Conservation (phyloP, 2,329 filamentous ascomycete species). For the Aspergillus ustus region DNA sequence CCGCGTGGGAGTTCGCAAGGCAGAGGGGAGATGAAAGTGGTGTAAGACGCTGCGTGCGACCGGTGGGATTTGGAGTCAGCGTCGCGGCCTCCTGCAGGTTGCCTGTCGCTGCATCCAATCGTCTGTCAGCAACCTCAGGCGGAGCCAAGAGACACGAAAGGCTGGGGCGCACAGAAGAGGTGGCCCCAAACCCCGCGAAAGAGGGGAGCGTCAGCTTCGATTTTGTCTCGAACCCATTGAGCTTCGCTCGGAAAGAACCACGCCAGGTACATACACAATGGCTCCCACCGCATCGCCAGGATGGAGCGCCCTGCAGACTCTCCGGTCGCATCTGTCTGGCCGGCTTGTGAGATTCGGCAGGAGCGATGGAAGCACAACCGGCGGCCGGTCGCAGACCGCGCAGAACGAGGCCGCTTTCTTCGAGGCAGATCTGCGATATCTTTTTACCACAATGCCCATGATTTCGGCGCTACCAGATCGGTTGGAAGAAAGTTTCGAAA, state of each 20-base stretch:
- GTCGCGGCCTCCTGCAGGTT: too few species aligned
- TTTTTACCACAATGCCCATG: not conserved
- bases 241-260: not conserved
- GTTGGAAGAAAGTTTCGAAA: not conserved
- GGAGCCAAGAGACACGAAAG: not conserved
- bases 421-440: constrained; percentile 1
- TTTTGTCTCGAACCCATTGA: too few species aligned
- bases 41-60: too few species aligned
- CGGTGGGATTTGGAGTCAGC: too few species aligned
- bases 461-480: not conserved
- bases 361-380: not conserved
- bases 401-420: constrained; percentile 1
- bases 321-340: not conserved
- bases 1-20: too few species aligned
- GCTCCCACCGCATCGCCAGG: not conserved
- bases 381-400: not conserved
- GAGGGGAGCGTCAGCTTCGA: not conserved
- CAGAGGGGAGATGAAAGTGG: too few species aligned
- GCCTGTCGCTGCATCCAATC: too few species aligned
- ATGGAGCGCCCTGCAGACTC: not conserved
- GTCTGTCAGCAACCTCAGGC: not conserved
- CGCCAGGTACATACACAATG: not conserved
- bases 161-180: not conserved
- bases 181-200: too few species aligned
- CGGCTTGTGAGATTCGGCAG: not conserved